These are phyloP conservation scores for Patellifolia procumbens DNA, from an alignment of 179 eudicot genomes.

Conservation along the genomic window DNA sequence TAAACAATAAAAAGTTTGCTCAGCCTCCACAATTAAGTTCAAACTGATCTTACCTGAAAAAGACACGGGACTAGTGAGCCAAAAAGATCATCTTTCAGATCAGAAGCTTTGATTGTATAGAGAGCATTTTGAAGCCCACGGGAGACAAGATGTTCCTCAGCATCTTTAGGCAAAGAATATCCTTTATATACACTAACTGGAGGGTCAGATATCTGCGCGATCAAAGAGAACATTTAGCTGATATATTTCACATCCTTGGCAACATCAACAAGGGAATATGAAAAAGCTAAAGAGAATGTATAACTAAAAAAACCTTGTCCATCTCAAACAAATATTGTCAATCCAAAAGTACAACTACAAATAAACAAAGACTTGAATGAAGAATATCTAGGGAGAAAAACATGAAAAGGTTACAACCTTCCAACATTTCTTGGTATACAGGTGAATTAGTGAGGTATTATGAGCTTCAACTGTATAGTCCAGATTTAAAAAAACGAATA, in stretches of 20 bases:
- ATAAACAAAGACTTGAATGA: not conserved
- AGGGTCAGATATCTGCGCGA: constrained; percentile 68
- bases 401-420: not conserved
- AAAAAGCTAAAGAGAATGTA: not conserved
- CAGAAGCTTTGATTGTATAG: constrained; percentile 78
- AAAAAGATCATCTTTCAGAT: constrained; percentile 68
- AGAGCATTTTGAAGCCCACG: constrained; percentile 86
- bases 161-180: constrained; percentile 58
- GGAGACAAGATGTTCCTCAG: constrained; percentile 67
- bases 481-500: too few species aligned
- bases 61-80: constrained; percentile 75
- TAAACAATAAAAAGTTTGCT: not conserved
- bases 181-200: constrained; percentile 96
- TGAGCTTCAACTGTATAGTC: not conserved
- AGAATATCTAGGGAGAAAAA: not conserved
- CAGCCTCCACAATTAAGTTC: not conserved
- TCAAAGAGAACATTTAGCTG: not conserved
- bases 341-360: not conserved
- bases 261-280: not conserved
- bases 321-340: not conserved
- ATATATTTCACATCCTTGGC: not conserved
- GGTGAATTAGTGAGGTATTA: not conserved
- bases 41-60: constrained; percentile 52
- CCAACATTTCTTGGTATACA: not conserved
- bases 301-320: not conserved